Evolutionary conservation across 441 rosid species (phyloP).

Genomic region (Gossypium schwendimanii): DNA sequence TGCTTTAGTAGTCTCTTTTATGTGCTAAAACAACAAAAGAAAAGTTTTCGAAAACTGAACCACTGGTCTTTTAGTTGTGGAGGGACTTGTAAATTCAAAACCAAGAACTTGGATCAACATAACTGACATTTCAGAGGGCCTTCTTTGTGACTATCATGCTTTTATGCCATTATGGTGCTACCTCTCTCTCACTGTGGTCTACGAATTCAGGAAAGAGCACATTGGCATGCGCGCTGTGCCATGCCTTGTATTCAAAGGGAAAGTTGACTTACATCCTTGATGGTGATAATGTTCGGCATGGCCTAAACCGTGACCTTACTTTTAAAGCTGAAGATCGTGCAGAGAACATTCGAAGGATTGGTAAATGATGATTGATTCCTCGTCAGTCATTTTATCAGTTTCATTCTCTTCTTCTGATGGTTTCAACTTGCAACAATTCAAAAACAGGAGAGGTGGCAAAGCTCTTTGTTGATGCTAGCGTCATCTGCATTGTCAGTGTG

Average conservation of each 20-base stretch:
- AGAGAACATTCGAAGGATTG: slow-evolving; percentile 65
- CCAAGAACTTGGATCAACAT: background rate
- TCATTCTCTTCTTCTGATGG: background rate
- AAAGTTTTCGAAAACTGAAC: background rate
- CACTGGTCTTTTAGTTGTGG: background rate
- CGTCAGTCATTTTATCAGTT: background rate
- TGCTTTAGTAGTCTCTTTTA: background rate
- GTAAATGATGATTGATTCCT: slow-evolving; percentile 20
- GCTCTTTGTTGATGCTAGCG: slow-evolving; percentile 65
- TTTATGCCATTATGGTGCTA: background rate
- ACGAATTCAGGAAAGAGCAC: slow-evolving; percentile 55
- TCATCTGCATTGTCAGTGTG: slow-evolving; percentile 66
- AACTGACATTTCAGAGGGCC: background rate
- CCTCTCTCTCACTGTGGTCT: background rate
- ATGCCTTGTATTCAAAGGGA: slow-evolving; percentile 42
- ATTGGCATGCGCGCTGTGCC: slow-evolving; percentile 57
- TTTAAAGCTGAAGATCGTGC: slow-evolving; percentile 60
- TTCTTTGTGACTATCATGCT: background rate
- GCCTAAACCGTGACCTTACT: slow-evolving; percentile 57
- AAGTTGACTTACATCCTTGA: slow-evolving; percentile 63
- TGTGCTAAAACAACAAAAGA: background rate
- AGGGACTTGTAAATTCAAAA: slow-evolving; percentile 3
- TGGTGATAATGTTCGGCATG: slow-evolving; percentile 72
- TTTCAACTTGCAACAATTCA: background rate
- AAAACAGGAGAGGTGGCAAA: slow-evolving; percentile 60